Base-by-base conservation (phyloP, 805 yeast genomes). In the Ogataea pilisensis region DNA sequence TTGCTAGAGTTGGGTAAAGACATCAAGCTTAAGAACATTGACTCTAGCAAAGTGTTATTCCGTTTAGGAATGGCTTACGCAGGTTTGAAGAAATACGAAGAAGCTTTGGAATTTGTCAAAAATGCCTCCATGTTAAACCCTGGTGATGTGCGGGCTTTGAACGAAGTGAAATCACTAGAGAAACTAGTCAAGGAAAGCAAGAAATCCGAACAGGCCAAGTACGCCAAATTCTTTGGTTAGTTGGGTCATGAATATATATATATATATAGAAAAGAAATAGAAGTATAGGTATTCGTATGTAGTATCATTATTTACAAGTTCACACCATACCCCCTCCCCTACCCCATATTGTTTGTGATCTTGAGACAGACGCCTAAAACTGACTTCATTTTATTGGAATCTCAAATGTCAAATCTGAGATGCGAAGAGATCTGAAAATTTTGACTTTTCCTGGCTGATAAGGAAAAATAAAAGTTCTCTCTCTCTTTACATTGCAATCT, bases 191-290 rank as follows among this genome's bases (percentile, higher is more conserved):
- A 69, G 20, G 61, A 65, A 26, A 60, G 64, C 29, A 80, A 75
- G 54, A 65, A 68, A 30, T 68, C 66, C 13, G 80, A 79, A 44
- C 75, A 69, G 54, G 71, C 72, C 36, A 76, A 70, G 43, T 75
- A 78, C 47, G 72, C 87, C 14, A 82, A 78, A 56, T 84, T 85
- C 57, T 85, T 85, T 52, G 60, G 61, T 22, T 59, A 38, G 43
- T 7, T 19, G 9, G 13, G 20, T 3, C n/a, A 12, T 20, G 14
- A 27, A 27, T 9, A 24, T 11, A 24, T 24, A 24, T 11, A 24
- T 24, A 24, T 24, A 24, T 24, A 24, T 24, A 24, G 7, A 24
- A 8, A 24, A n/a, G n/a, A n/a, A n/a, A n/a, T n/a, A n/a, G n/a
- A n/a, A n/a, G n/a, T n/a, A n/a, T n/a, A n/a, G n/a, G n/a, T n/a